Conservation (phyloP, 2,329 filamentous ascomycete species). For the Fusarium verrucosum region DNA sequence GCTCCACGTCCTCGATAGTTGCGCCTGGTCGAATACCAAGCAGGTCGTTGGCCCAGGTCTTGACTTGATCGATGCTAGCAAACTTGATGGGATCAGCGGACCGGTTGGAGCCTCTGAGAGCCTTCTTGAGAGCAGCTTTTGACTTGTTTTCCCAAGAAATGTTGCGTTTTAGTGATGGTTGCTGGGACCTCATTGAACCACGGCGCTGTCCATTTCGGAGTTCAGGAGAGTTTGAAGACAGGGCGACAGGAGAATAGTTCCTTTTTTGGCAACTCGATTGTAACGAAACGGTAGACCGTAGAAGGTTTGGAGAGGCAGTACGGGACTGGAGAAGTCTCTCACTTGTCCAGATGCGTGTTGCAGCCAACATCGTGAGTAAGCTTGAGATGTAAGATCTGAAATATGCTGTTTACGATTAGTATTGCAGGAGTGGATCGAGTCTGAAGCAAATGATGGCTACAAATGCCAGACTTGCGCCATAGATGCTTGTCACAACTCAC, state of each 20-base stretch:
- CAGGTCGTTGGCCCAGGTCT: constrained; percentile 51
- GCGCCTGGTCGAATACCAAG: constrained; percentile 52
- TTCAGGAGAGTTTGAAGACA: constrained; percentile 56
- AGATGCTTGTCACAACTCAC: constrained; percentile 15
- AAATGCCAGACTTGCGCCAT: background rate
- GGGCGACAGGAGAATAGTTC: constrained; percentile 59
- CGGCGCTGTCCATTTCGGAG: constrained; percentile 56
- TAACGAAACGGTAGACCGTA: constrained; percentile 25
- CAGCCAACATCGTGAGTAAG: constrained; percentile 39
- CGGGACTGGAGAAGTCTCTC: constrained; percentile 42
- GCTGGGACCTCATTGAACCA: constrained; percentile 56
- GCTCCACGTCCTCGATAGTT: constrained; percentile 57
- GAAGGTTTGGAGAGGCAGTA: constrained; percentile 7
- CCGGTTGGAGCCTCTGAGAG: constrained; percentile 49
- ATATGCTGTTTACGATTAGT: constrained; percentile 4
- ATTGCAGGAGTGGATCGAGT: background rate
- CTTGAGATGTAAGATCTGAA: constrained; percentile 2
- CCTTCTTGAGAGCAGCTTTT: constrained; percentile 52
- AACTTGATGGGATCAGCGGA: constrained; percentile 52
- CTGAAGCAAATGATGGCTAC: background rate
- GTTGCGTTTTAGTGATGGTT: constrained; percentile 55
- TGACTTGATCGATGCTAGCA: constrained; percentile 49
- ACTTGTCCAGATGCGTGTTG: constrained; percentile 44
- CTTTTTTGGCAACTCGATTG: constrained; percentile 47
- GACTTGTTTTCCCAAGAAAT: constrained; percentile 58